A percentile compares a stretch with the other conserved stretches of the same genome.
Evolutionary conservation across 768 basidiomycete genomes (phyloP).

Genomic region (Chalciporus chontae): DNA sequence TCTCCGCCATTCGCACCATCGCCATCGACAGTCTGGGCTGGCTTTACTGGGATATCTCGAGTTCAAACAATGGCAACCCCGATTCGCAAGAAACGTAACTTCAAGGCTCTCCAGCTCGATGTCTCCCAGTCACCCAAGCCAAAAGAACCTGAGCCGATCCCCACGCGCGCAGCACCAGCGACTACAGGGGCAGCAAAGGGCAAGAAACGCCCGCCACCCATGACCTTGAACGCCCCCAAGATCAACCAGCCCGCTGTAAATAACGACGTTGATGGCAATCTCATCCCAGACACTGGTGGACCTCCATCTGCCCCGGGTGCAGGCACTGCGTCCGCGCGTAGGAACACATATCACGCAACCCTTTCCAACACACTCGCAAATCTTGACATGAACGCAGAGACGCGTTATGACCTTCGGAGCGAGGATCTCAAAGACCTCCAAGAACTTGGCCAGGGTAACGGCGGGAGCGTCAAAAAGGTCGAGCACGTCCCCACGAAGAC

Average conservation of each 20-base stretch:
- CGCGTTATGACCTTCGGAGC: constrained; percentile 77
- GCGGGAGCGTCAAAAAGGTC: constrained; percentile 95
- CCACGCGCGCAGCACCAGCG: constrained; percentile 45
- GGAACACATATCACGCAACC: constrained; percentile 75
- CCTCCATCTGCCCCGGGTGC: constrained; percentile 53
- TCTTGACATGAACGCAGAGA: constrained; percentile 81
- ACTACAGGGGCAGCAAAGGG: constrained; percentile 37
- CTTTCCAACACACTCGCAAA: constrained; percentile 83
- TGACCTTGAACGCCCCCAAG: constrained; percentile 74
- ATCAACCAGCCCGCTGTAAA: constrained; percentile 37
- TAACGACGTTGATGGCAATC: constrained; percentile 35
- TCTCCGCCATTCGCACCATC: constrained; percentile 14
- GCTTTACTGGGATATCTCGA: constrained; percentile 4
- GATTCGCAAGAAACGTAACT: constrained; percentile 89
- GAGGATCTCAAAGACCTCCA: constrained; percentile 89
- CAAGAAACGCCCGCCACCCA: constrained; percentile 80
- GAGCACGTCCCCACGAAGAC: constrained; percentile 88
- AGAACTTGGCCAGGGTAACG: constrained; percentile 94
- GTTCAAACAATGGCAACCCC: constrained; percentile 44
- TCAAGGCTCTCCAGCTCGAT: constrained; percentile 79
- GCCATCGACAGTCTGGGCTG: constrained; percentile 3
- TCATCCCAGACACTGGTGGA: constrained; percentile 46
- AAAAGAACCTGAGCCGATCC: constrained; percentile 40
- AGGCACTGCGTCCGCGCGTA: constrained; percentile 48
- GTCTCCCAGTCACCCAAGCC: constrained; percentile 44